Base-by-base conservation (phyloP, 2,329 filamentous ascomycete genomes). In the Moelleriella libera region DNA sequence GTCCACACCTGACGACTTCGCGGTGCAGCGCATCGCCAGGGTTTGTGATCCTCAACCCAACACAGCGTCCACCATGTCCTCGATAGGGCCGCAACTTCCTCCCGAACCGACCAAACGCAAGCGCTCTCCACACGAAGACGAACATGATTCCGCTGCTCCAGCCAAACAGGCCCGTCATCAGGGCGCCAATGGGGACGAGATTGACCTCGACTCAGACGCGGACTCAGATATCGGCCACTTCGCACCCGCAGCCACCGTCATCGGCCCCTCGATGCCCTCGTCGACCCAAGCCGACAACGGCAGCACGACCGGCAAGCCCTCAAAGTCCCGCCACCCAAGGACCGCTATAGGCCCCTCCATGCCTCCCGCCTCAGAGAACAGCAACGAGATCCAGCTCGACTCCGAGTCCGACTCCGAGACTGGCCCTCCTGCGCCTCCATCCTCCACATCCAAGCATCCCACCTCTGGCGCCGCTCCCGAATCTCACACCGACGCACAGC, bases 71-170 rank as follows among this genome's bases (percentile, higher is more conserved):
- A 8, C 12, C 21, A 31, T 86, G 82, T 68, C 80, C 45, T 79
- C 77, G 34, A 80, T 86, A 58, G 83, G 84, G 5, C 84, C 85
- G 11, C 71, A 80, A 50, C 63, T 88, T 29, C 84, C 85, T 10
- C 73, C 83, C 5, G 78, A 85, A 51, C 71, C 40, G 40, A 59
- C 76, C 34, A 82, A 82, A 61, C 73, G 79, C 57, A 82, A 81
- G 57, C 76, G 76, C 57, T 72, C 68, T 5, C 55, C 68, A 5
- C 68, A 70, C 41, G 63, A 70, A 44, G 64, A 63, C 46, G 58
- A 60, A 32, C 56, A 62, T 42, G 30, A 34, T 44, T 10, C 50
- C 54, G 5, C 67, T 67, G 6, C n/a, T 44, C 32, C 6, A 45
- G 5, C 32, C n/a, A 50, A 48, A 7, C 46, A 48, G 41, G 45